Percentiles rank a stretch among this genome's conserved stretches.
Evolutionary conservation across 805 yeast species (phyloP).

Genomic region (Starmera pachycereana): DNA sequence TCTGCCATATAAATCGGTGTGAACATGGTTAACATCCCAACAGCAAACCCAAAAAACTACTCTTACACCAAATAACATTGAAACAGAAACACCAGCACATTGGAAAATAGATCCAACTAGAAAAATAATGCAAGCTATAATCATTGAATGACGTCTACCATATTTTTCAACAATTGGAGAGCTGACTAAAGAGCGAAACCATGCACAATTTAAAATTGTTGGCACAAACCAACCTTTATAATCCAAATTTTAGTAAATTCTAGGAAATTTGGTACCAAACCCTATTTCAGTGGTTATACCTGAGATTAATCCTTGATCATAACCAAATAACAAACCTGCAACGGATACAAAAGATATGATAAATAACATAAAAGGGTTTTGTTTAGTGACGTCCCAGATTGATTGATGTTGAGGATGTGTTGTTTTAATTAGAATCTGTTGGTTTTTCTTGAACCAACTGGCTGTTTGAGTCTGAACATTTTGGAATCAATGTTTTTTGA

Average conservation of each 20-base stretch:
- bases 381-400: not conserved
- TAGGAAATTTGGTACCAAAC: constrained; percentile 5
- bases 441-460: too few relatives aligned
- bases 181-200: constrained; percentile 31
- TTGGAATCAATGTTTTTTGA: too few relatives aligned
- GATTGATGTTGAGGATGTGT: too few relatives aligned
- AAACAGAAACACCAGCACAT: constrained; percentile 19
- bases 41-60: constrained; percentile 39
- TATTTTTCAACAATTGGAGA: constrained; percentile 29
- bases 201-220: constrained; percentile 21
- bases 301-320: constrained; percentile 4
- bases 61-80: constrained; percentile 38
- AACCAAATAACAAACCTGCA: constrained; percentile 4
- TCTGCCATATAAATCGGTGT: constrained; percentile 37
- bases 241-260: constrained; percentile 1
- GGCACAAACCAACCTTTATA: constrained; percentile 5
- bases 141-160: constrained; percentile 29
- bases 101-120: constrained; percentile 33
- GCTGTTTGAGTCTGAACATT: too few relatives aligned
- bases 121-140: constrained; percentile 27
- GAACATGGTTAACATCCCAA: constrained; percentile 37
- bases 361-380: constrained; percentile 1
- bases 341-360: constrained; percentile 2
- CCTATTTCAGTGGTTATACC: not conserved
- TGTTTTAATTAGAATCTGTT: too few relatives aligned